Conservation (phyloP, 2,329 filamentous ascomycete species). For the Trichoderma koningiopsis region DNA sequence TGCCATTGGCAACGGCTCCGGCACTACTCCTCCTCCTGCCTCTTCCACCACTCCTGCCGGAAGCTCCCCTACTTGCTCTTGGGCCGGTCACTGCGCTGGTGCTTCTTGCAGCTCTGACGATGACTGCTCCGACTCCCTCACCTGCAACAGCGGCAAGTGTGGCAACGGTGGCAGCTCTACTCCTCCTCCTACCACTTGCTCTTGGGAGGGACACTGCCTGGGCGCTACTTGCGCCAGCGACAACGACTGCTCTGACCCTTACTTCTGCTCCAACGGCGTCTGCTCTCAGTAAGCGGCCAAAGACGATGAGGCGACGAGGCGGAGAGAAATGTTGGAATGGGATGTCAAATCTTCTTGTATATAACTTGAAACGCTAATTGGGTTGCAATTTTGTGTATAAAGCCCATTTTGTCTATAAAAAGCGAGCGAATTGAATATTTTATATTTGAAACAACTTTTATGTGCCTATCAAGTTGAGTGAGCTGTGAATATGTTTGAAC, state of each 20-base stretch:
- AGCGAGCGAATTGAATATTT: background rate
- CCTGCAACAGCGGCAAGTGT: conserved; percentile 26
- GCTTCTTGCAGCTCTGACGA: conserved; percentile 18
- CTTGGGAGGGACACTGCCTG: conserved; percentile 19
- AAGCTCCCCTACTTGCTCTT: conserved; percentile 25
- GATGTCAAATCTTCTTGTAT: conserved; percentile 2
- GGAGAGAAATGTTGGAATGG: background rate
- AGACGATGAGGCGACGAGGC: background rate
- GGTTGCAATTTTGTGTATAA: conserved; percentile 7
- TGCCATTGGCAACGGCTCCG: background rate
- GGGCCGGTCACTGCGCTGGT: conserved; percentile 28
- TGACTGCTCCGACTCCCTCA: conserved; percentile 29
- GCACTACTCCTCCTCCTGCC: conserved; percentile 2
- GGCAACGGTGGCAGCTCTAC: background rate
- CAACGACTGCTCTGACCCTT: conserved; percentile 21
- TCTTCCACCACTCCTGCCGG: background rate
- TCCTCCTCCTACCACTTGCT: conserved; percentile 14
- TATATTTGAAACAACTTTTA: background rate
- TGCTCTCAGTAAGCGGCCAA: conserved; percentile 11
- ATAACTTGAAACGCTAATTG: conserved; percentile 11
- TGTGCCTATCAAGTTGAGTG: background rate
- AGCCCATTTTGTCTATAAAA: conserved; percentile 4
- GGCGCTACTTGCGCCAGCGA: conserved; percentile 8
- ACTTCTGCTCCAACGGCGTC: conserved; percentile 18
- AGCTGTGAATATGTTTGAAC: background rate